phyloP scores from a whole-genome alignment of 768 basidiomycete species.

The Leccinum arenicola region DNA sequence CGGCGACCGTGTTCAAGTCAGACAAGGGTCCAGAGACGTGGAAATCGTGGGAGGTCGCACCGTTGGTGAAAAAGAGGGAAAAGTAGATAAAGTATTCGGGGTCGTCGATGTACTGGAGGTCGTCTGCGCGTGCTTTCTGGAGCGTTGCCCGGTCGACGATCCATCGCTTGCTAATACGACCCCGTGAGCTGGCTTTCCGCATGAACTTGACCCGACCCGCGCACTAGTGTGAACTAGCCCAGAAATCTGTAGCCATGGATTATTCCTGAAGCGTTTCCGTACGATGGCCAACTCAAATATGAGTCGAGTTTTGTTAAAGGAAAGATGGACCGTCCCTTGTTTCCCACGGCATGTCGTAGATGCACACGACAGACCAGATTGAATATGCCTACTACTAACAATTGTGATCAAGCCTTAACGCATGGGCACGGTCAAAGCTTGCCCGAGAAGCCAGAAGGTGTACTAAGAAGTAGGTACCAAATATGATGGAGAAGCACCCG shows the following conservation, averaged over 20 bases:
- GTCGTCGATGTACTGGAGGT: slow-evolving; percentile 75
- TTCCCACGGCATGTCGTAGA: background rate
- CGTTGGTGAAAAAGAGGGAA: slow-evolving; percentile 84
- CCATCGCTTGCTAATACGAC: slow-evolving; percentile 76
- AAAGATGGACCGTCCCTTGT: background rate
- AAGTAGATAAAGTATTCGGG: slow-evolving; percentile 79
- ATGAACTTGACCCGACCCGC: slow-evolving; percentile 22
- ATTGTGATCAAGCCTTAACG: no score
- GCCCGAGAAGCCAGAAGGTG: background rate
- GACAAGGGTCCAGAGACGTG: background rate
- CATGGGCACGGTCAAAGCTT: slow-evolving; percentile 15
- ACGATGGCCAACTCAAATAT: no score
- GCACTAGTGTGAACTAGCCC: slow-evolving; percentile 89
- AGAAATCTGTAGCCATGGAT: slow-evolving; percentile 85
- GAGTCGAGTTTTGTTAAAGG: background rate
- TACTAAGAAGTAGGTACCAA: slow-evolving; percentile 7
- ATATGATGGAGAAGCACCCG: slow-evolving; percentile 24
- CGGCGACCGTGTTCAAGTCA: background rate
- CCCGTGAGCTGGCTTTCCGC: slow-evolving; percentile 14
- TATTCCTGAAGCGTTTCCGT: background rate
- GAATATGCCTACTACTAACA: no score
- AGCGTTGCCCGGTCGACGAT: slow-evolving; percentile 79
- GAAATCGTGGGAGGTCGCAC: slow-evolving; percentile 38
- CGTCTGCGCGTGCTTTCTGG: slow-evolving; percentile 69
- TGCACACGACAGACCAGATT: no score